Evolutionary conservation across 2,329 filamentous ascomycete species (phyloP).

Genomic region (Botrytis paeoniae): DNA sequence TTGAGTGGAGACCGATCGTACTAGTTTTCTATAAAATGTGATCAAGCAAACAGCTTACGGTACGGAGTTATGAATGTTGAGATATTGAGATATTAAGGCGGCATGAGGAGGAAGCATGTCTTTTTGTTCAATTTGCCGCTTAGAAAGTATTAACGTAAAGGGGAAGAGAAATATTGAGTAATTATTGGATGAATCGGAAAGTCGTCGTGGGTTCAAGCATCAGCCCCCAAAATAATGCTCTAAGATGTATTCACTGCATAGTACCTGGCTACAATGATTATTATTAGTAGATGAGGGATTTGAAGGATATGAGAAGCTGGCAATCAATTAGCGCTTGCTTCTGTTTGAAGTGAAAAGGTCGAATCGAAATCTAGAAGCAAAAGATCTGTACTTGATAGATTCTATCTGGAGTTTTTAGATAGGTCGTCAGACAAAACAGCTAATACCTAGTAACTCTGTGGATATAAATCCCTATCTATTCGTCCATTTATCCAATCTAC

Average conservation of each 20-base stretch:
- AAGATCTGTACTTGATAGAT: not conserved
- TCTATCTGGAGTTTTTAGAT: not conserved
- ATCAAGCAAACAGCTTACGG: not conserved
- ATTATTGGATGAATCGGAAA: not conserved
- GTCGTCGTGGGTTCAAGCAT: not conserved
- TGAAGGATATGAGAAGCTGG: not conserved
- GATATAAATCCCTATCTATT: not conserved
- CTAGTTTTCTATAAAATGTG: not conserved
- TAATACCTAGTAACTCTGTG: not conserved
- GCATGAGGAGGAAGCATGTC: not conserved
- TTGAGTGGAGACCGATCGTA: conserved; percentile 5
- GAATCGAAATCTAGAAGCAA: not conserved
- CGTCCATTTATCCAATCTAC: not conserved
- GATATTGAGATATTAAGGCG: conserved; percentile 2
- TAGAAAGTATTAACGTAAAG: not conserved
- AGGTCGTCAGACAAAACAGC: not conserved
- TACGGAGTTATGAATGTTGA: not conserved
- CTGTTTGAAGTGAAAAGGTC: not conserved
- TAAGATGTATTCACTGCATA: not conserved
- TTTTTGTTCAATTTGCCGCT: not conserved
- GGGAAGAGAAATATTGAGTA: not conserved
- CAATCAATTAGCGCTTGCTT: not conserved
- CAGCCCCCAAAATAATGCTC: not conserved
- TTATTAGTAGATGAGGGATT: not conserved
- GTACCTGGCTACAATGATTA: not conserved